These are phyloP conservation scores for Naegleria lovaniensis DNA, from an alignment of 208 protist genomes.

Conservation along the genomic window DNA sequence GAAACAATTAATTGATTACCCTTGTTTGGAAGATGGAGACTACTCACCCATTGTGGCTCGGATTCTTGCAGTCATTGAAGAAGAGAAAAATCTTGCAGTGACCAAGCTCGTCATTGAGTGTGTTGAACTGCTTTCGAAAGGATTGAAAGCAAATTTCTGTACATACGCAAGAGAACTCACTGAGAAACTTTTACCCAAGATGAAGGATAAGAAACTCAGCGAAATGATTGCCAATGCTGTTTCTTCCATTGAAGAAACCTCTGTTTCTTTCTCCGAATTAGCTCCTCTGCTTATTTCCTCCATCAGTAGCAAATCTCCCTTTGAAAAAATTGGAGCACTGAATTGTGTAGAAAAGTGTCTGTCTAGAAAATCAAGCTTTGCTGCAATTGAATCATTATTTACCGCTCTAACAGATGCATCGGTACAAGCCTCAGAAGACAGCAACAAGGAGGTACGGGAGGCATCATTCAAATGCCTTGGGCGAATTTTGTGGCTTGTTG, in stretches of 20 bases:
- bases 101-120: conserved; percentile 1
- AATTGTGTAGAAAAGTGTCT: not conserved
- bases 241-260: not conserved
- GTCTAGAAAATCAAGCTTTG: not conserved
- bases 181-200: not conserved
- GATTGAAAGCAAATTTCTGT: not conserved
- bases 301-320: not conserved
- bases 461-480: not conserved
- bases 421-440: not conserved
- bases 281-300: not conserved
- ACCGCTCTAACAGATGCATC: not conserved
- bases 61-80: not conserved
- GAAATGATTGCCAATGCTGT: not conserved
- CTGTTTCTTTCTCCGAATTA: not conserved
- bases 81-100: conserved; percentile 8
- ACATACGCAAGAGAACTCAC: not conserved
- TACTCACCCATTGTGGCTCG: not conserved
- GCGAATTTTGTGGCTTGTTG: not conserved
- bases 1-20: not conserved
- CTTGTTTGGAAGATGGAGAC: not conserved
- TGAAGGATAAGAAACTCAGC: conserved; percentile 26
- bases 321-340: not conserved
- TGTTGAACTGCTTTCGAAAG: not conserved
- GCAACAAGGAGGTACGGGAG: not conserved
- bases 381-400: not conserved